Evolutionary conservation across 495 filamentous ascomycete genomes (phyloP).

Genomic region (Penicillium cosmopolitanum): DNA sequence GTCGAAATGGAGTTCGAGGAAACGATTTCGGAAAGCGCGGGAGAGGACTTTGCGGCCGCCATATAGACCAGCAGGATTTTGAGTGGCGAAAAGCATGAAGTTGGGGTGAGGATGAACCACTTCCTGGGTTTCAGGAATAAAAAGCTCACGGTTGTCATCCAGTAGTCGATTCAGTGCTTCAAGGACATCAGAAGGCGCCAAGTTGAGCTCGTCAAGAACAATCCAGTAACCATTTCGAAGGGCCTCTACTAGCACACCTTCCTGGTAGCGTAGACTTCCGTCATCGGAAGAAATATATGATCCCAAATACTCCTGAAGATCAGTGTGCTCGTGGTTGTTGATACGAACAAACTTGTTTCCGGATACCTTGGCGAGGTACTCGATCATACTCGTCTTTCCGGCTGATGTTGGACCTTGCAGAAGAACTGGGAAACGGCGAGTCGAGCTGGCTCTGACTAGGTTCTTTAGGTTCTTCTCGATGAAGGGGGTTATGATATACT

Average conservation of each 20-base stretch:
- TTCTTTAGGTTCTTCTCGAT: constrained; percentile 94
- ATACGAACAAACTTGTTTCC: constrained; percentile 97
- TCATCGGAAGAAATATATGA: constrained; percentile 86
- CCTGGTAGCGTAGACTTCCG: constrained; percentile 85
- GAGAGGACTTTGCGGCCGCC: constrained; percentile 92
- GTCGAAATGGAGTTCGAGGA: constrained; percentile 96
- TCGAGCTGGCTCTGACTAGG: constrained; percentile 87
- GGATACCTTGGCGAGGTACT: constrained; percentile 92
- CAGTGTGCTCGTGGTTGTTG: constrained; percentile 99
- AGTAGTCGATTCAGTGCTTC: constrained; percentile 93
- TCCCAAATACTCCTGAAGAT: constrained; percentile 96
- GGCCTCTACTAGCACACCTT: constrained; percentile 92
- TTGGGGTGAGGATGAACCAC: constrained; percentile 86
- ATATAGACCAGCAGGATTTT: constrained; percentile 95
- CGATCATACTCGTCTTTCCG: constrained; percentile 99
- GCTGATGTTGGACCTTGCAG: constrained; percentile 96
- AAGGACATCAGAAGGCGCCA: constrained; percentile 94
- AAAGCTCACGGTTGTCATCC: constrained; percentile 96
- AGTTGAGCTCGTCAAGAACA: constrained; percentile 93
- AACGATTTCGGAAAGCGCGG: constrained; percentile 93
- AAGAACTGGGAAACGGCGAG: constrained; percentile 89
- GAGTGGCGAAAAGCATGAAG: constrained; percentile 99
- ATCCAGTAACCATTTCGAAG: constrained; percentile 95
- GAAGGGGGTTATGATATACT: constrained; percentile 97
- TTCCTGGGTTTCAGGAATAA: constrained; percentile 97